These are phyloP conservation scores for Coelastrella sp. DNA, from an alignment of 139 green algal species.

Conservation along the genomic window DNA sequence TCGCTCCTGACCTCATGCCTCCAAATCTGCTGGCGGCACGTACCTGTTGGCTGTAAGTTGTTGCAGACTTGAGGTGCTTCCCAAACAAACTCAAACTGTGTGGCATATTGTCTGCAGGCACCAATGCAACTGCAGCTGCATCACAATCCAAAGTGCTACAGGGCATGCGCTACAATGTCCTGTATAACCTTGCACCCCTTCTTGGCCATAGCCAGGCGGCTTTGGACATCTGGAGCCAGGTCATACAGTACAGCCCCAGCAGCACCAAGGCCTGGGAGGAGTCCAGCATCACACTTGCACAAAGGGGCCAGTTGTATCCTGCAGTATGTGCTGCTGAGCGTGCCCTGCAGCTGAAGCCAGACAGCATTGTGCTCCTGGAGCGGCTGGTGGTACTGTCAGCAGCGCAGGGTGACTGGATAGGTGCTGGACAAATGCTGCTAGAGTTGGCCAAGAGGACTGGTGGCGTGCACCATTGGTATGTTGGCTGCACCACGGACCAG, in stretches of 20 bases:
- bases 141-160: constrained; percentile 5
- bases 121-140: background rate
- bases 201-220: background rate
- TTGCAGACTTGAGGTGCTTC: background rate
- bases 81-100: background rate
- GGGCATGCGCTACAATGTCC: constrained; percentile 8
- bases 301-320: background rate
- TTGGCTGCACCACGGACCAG: background rate
- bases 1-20: background rate
- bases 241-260: background rate
- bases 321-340: constrained; percentile 12
- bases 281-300: background rate
- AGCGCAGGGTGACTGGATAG: background rate
- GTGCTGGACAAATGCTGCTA: background rate
- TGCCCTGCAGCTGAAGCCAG: background rate
- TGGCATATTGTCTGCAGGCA: background rate
- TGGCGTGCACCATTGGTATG: constrained; percentile 9
- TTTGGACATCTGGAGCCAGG: background rate
- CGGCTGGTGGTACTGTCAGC: background rate
- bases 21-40: background rate
- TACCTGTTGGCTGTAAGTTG: background rate
- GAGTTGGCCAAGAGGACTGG: background rate
- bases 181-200: constrained; percentile 15
- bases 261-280: constrained; percentile 29
- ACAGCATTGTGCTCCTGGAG: background rate